Percentiles rank a stretch among this genome's conserved stretches.
phyloP scores from a whole-genome alignment of 371 early-diverging fungal species.

The Actinomucor elegans region DNA sequence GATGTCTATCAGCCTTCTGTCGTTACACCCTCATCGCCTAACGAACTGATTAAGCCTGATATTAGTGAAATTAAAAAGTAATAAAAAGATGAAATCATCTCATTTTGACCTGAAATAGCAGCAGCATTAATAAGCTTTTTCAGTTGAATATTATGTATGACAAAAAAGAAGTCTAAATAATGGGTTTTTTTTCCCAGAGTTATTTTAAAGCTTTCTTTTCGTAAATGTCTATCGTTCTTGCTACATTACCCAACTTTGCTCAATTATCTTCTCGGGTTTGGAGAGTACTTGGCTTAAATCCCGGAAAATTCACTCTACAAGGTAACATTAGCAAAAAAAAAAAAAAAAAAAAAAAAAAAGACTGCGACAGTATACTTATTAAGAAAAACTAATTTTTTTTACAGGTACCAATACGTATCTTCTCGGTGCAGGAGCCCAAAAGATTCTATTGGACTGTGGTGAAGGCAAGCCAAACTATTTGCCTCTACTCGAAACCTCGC shows the following conservation, averaged over 20 bases:
- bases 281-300: conserved; percentile 74
- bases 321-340: conserved; percentile 46
- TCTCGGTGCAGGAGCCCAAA: conserved; percentile 72
- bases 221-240: conserved; percentile 26
- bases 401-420: conserved; percentile 88
- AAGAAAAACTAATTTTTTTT: neutral
- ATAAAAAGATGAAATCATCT: no score
- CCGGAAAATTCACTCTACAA: conserved; percentile 76
- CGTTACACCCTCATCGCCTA: neutral
- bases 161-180: no score
- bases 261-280: conserved; percentile 50
- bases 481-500: conserved; percentile 44
- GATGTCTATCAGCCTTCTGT: neutral
- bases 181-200: no score
- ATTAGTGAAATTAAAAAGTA: neutral
- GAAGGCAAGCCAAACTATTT: conserved; percentile 75
- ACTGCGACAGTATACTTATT: neutral
- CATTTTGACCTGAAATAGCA: no score
- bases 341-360: neutral
- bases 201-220: no score
- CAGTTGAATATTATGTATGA: no score
- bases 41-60: conserved; percentile 1
- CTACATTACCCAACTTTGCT: conserved; percentile 35
- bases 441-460: conserved; percentile 82
- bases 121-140: no score